Evolutionary conservation across 2,329 filamentous ascomycete genomes (phyloP).

Genomic region (Fusarium citri): DNA sequence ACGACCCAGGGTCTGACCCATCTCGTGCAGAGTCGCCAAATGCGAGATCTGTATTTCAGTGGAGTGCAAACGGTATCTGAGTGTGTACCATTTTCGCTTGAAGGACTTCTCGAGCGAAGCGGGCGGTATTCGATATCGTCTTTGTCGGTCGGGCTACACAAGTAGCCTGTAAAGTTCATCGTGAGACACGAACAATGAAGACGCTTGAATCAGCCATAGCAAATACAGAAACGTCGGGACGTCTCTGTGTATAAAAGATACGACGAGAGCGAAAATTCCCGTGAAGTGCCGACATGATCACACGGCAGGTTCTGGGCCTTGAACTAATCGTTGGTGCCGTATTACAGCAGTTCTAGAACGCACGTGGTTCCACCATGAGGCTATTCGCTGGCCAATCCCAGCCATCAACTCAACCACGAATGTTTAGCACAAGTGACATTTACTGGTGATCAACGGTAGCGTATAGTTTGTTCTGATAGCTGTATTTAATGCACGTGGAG

Average conservation of each 20-base stretch:
- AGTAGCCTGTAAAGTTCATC: constrained; percentile 18
- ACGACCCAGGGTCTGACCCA: constrained; percentile 8
- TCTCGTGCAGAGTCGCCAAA: background rate
- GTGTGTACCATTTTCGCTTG: background rate
- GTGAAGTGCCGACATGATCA: constrained; percentile 31
- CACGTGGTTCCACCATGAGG: constrained; percentile 39
- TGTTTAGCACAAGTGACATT: background rate
- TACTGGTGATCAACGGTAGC: background rate
- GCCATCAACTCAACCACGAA: constrained; percentile 32
- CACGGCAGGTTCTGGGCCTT: constrained; percentile 14
- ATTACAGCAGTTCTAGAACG: constrained; percentile 31
- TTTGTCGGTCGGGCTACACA: constrained; percentile 28
- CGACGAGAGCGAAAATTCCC: constrained; percentile 4
- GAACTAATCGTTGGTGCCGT: constrained; percentile 22
- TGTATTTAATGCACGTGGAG: constrained; percentile 13
- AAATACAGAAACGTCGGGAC: background rate
- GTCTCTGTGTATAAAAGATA: constrained; percentile 9
- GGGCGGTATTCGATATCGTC: constrained; percentile 28
- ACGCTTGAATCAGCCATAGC: background rate
- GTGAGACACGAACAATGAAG: background rate
- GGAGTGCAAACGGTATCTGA: background rate
- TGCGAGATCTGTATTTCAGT: background rate
- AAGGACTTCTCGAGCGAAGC: constrained; percentile 2
- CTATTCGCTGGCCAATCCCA: constrained; percentile 31
- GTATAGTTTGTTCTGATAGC: background rate